Base-by-base conservation (phyloP, 2,329 filamentous ascomycete genomes). In the Aspergillus pseudoviridinutans region DNA sequence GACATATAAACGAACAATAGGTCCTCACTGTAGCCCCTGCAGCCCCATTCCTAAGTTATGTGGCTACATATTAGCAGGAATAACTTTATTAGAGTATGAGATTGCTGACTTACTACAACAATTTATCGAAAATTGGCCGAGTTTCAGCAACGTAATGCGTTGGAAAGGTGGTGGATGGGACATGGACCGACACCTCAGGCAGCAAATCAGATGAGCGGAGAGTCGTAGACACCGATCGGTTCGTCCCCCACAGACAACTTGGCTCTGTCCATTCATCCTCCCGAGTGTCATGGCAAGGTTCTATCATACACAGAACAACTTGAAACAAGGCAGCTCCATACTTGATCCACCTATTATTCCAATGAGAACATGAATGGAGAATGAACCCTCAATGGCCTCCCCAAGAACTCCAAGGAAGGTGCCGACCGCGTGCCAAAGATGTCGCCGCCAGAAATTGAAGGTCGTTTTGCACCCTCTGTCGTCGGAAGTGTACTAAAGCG, bases 371-470 rank as follows among this genome's bases (percentile, higher is more conserved):
- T 9, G 3, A 10, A 44, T 44, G 20, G 41, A 44, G n/a, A 44
- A 44, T 12, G 8, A 22, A 44, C 3, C 10, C 10, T 12, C n/a
- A 24, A 10, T 22, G 3, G 9, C 22, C n/a, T 9, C 41, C 20
- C 1, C 20, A 3, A 44, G 20, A 22, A 44, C n/a, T 24, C 41
- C 22, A 12, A 44, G 20, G 12, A 63, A 63, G 53, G 62, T 64
- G 12, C 53, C 54, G 7, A 59, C 57, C 28, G 67, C 67, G n/a
- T 70, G 67, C 42, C 59, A 66, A 46, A 58, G 67, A 54, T 68
- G 67, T 50, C 58, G 66, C 9, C 61, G 61, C n/a, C 67, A 70
- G 54, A 70, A 70, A 55, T 55, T 70, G 28, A 68, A 66, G 58
- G 66, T 68, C 17, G 42, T 52, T 51, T 5, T 8, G 22, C 14